A percentile compares a stretch with the other conserved stretches of the same genome.
Evolutionary conservation across 1,284 basidiomycete species (phyloP).

Genomic region (Vanrija sp.): DNA sequence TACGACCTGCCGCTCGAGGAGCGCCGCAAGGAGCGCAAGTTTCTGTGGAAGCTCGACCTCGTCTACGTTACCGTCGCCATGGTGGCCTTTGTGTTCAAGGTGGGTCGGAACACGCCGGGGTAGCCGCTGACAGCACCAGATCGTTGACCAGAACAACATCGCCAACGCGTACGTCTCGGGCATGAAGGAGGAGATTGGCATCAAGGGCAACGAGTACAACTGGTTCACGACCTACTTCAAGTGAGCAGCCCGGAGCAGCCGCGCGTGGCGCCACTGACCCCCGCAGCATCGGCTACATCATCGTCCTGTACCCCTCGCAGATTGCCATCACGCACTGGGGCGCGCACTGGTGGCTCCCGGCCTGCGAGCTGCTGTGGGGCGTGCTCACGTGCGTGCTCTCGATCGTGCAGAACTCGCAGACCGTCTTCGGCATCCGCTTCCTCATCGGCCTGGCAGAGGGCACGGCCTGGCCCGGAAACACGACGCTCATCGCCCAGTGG

Average conservation of each 20-base stretch:
- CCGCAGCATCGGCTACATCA: constrained; percentile 12
- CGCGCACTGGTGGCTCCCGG: constrained; percentile 12
- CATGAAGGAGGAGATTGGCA: constrained; percentile 23
- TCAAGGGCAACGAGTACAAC: constrained; percentile 30
- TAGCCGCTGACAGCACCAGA: too few relatives aligned
- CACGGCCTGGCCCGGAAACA: constrained; percentile 12
- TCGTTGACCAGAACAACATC: constrained; percentile 8
- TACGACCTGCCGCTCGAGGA: not conserved
- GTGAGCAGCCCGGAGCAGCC: not conserved
- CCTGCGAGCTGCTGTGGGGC: constrained; percentile 12
- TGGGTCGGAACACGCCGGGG: not conserved
- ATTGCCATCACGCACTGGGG: constrained; percentile 10
- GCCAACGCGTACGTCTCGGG: constrained; percentile 28
- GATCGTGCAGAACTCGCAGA: constrained; percentile 8
- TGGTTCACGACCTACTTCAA: constrained; percentile 27
- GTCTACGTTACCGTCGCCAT: constrained; percentile 10
- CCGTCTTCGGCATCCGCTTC: constrained; percentile 26
- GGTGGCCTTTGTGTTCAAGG: constrained; percentile 15
- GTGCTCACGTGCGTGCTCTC: constrained; percentile 12
- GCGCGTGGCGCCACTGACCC: not conserved
- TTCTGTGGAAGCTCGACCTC: constrained; percentile 14
- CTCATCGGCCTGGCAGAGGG: constrained; percentile 26
- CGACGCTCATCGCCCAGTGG: constrained; percentile 14
- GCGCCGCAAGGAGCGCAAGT: not conserved
- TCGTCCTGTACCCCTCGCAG: constrained; percentile 7